Conservation (phyloP, 208 protist species). For the Acanthamoeba lenticulata region DNA sequence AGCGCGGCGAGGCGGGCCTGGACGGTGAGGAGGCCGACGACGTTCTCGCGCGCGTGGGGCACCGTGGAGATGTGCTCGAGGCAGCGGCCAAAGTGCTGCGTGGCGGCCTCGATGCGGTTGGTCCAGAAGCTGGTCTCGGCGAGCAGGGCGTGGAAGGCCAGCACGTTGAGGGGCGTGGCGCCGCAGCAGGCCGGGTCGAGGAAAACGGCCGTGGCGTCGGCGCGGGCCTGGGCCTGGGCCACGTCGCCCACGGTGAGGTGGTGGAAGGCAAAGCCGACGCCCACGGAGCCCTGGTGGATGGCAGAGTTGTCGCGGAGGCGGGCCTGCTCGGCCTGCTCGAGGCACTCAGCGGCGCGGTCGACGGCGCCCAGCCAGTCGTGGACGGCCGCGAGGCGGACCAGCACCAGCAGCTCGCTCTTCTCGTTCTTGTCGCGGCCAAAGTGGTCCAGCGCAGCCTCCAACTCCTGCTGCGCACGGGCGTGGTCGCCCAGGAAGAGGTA, state of each 20-base stretch:
- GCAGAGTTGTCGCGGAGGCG: not conserved
- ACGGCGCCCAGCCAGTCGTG: slow-evolving; percentile 30
- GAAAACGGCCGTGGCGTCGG: not conserved
- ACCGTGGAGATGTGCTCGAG: not conserved
- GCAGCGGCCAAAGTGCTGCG: not conserved
- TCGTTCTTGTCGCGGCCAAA: slow-evolving; percentile 15
- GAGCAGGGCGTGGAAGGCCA: not conserved
- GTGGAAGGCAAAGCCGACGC: not conserved
- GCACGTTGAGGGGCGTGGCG: slow-evolving; percentile 32
- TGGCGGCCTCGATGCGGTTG: slow-evolving; percentile 12
- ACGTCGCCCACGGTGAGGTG: slow-evolving; percentile 12
- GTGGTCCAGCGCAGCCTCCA: not conserved
- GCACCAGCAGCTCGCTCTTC: slow-evolving; percentile 32
- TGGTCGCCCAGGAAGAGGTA: slow-evolving; percentile 31
- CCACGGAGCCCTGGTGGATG: not conserved
- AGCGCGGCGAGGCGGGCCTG: slow-evolving; percentile 3
- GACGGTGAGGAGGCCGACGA: not conserved
- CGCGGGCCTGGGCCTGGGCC: not conserved
- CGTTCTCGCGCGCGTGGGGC: not conserved
- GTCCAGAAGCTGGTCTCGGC: slow-evolving; percentile 36
- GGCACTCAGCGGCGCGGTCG: not conserved
- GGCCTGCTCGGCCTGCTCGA: not conserved
- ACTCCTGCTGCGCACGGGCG: not conserved
- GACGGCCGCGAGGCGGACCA: slow-evolving; percentile 34
- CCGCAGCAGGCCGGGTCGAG: not conserved